Base-by-base conservation (phyloP, 495 filamentous ascomycete species). In the Penicillium subrubescens region DNA sequence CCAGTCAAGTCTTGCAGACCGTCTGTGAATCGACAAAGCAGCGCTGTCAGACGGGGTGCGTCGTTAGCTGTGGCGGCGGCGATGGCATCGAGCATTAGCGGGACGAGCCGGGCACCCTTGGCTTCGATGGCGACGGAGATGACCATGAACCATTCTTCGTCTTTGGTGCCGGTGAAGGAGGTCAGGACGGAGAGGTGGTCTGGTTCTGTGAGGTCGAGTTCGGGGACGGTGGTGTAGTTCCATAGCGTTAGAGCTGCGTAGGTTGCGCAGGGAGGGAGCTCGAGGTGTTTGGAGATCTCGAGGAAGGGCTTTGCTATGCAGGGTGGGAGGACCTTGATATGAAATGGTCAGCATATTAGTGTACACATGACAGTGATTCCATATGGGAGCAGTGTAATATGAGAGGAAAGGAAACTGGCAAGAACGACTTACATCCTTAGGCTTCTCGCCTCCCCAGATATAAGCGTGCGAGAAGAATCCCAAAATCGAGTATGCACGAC, bases 91-190 rank as follows among this genome's bases (percentile, higher is more conserved):
- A 97, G 83, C 91, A 97, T 96, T 21, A 94, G 74, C 0, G 91
- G 87, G 46, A 98, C 87, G 58, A 92, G 89, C 35, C 90, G 89
- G 5, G 86, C 94, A 34, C 92, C 94, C 55, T 91, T 87, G 60
- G 94, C 94, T 81, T 99, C 95, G 69, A 99, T 95, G 57, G 94
- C 95, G 3, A 97, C 91, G 0, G 93, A 97, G 48, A 98, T 86
- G 14, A 97, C 84, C 72, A 97, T 96, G 75, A 99, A 99, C 95
- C 95, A 98, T 58, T 94, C 94, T 75, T 99, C 95, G 68, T 99
- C 95, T 43, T 94, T 83, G 12, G 92, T 91, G 23, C 92, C 95
- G 15, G 96, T 98, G 72, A 97, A 96, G 8, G 95, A 97, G 51
- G 84, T 82, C 60, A 95, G 80, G 1, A 91, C 90, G 19, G 88